These are phyloP conservation scores for Isabelozyma pseudorhagii DNA, from an alignment of 805 yeast genomes.

Conservation along the genomic window DNA sequence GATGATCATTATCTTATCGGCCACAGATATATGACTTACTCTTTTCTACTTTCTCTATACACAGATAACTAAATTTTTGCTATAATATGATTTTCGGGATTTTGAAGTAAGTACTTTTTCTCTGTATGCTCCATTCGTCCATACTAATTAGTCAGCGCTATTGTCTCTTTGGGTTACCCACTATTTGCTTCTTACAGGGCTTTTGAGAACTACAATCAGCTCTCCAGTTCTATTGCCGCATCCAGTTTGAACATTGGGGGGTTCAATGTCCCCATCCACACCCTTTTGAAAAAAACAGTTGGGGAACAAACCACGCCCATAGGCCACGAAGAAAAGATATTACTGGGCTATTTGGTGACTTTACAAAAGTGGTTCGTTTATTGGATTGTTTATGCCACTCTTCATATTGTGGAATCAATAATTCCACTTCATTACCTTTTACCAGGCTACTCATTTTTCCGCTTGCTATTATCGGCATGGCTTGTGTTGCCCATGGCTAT, in stretches of 20 bases:
- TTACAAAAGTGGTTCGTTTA: slow-evolving; percentile 45
- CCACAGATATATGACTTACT: not conserved
- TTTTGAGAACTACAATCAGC: slow-evolving; percentile 38
- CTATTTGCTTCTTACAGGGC: slow-evolving; percentile 60
- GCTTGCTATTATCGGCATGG: slow-evolving; percentile 55
- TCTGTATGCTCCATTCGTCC: not conserved
- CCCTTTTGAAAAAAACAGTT: slow-evolving; percentile 29
- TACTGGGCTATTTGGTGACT: slow-evolving; percentile 21
- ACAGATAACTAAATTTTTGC: not conserved
- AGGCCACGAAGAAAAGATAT: slow-evolving; percentile 10
- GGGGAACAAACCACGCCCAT: slow-evolving; percentile 7
- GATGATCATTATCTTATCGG: slow-evolving; percentile 6
- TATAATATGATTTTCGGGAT: slow-evolving; percentile 8
- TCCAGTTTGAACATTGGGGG: slow-evolving; percentile 33
- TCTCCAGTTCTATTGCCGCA: slow-evolving; percentile 25
- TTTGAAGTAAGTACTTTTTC: slow-evolving; percentile 13
- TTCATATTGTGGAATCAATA: slow-evolving; percentile 37
- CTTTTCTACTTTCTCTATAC: not conserved
- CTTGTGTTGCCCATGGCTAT: slow-evolving; percentile 47
- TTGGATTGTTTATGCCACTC: slow-evolving; percentile 62
- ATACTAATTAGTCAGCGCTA: slow-evolving; percentile 15
- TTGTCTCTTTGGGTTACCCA: slow-evolving; percentile 53
- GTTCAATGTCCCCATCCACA: slow-evolving; percentile 36
- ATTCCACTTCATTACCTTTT: slow-evolving; percentile 44
- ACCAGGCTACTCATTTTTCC: slow-evolving; percentile 54